These are phyloP conservation scores for Piloderma croceum DNA, from an alignment of 768 basidiomycete genomes.

Conservation along the genomic window DNA sequence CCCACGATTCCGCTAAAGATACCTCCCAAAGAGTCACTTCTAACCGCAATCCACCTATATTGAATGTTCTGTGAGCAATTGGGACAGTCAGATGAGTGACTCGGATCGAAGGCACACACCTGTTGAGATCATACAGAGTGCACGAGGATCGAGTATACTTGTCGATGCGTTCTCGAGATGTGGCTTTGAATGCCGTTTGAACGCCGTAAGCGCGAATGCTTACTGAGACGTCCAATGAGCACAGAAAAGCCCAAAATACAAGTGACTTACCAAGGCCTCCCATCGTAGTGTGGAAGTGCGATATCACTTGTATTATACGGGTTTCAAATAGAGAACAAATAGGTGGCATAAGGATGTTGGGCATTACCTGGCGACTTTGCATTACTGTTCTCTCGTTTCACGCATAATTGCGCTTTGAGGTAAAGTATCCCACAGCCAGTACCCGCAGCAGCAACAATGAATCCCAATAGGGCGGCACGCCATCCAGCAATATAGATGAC, in stretches of 20 bases:
- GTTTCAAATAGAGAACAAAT: background rate
- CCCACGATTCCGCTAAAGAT: conserved; percentile 28
- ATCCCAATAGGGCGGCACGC: no score
- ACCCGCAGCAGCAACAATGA: conserved; percentile 23
- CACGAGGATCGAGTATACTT: conserved; percentile 23
- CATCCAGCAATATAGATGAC: conserved; percentile 9
- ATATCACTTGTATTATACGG: conserved; percentile 8
- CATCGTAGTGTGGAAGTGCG: conserved; percentile 10
- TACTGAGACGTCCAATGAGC: conserved; percentile 13
- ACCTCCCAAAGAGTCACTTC: conserved; percentile 38
- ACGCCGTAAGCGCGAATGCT: conserved; percentile 39
- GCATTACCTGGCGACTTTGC: conserved; percentile 15
- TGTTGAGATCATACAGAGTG: conserved; percentile 27
- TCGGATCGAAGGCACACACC: no score
- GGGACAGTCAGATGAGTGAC: no score
- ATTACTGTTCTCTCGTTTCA: conserved; percentile 26
- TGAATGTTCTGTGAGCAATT: no score
- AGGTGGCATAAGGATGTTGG: background rate
- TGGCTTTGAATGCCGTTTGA: conserved; percentile 22
- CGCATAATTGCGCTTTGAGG: conserved; percentile 36
- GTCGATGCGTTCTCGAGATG: conserved; percentile 29
- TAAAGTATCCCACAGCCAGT: conserved; percentile 33
- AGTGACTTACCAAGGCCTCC: conserved; percentile 13
- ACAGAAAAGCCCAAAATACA: background rate
- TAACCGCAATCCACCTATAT: conserved; percentile 31